Percentiles rank a stretch among this genome's conserved stretches.
phyloP scores from a whole-genome alignment of 805 yeast genomes.

The Yarrowia alimentaria region DNA sequence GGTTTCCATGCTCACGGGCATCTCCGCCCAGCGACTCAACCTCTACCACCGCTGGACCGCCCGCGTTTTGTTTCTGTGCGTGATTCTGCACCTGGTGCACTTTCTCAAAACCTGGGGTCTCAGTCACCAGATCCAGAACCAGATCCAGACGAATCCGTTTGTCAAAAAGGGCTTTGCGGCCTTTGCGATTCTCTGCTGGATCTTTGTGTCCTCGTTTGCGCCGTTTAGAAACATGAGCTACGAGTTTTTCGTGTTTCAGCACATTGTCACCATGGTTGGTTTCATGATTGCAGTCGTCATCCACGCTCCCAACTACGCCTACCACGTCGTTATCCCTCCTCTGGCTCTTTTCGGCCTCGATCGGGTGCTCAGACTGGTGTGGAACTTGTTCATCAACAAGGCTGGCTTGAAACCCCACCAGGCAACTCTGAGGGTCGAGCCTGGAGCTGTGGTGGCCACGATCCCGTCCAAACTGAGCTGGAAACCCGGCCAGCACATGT shows the following conservation, averaged over 20 bases:
- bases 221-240: slow-evolving; percentile 32
- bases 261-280: slow-evolving; percentile 33
- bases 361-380: slow-evolving; percentile 30
- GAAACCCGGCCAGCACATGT: slow-evolving; percentile 51
- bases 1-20: slow-evolving; percentile 32
- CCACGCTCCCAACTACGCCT: slow-evolving; percentile 34
- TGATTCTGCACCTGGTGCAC: slow-evolving; percentile 35
- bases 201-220: slow-evolving; percentile 30
- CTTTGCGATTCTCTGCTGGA: slow-evolving; percentile 33
- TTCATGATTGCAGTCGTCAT: slow-evolving; percentile 32
- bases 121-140: slow-evolving; percentile 29
- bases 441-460: slow-evolving; percentile 24
- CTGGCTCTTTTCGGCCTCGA: slow-evolving; percentile 34
- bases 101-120: slow-evolving; percentile 32
- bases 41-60: slow-evolving; percentile 37
- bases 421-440: slow-evolving; percentile 27
- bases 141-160: slow-evolving; percentile 30
- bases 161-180: slow-evolving; percentile 34
- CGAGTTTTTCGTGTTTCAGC: slow-evolving; percentile 35
- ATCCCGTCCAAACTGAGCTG: slow-evolving; percentile 35
- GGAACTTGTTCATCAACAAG: slow-evolving; percentile 28
- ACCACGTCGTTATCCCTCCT: slow-evolving; percentile 33
- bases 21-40: slow-evolving; percentile 33
- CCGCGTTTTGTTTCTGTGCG: slow-evolving; percentile 33
- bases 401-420: slow-evolving; percentile 29